Conservation (phyloP, 225 moss, liverwort and hornwort species). For the Lunularia cruciata region DNA sequence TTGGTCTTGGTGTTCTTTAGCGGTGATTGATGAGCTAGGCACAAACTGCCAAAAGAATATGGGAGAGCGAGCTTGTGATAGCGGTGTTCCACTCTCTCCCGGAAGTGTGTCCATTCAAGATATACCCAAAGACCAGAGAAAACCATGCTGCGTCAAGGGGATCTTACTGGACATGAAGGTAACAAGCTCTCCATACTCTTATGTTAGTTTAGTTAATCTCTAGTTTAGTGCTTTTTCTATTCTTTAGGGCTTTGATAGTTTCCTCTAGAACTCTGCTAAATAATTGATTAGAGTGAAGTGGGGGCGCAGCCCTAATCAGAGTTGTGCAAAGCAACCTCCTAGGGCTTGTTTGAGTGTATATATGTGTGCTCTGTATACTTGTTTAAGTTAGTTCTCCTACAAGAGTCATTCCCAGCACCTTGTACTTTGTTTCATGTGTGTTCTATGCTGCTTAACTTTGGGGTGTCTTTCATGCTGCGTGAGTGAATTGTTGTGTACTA, state of each 20-base stretch:
- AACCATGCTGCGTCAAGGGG: background rate
- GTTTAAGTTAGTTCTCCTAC: too few relatives aligned
- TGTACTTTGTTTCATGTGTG: too few relatives aligned
- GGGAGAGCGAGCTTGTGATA: slow-evolving; percentile 2
- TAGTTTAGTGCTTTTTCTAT: too few relatives aligned
- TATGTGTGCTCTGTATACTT: too few relatives aligned
- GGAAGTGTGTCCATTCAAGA: background rate
- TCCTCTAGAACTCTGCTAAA: background rate
- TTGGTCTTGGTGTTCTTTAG: background rate
- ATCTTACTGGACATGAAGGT: background rate
- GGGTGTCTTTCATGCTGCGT: too few relatives aligned
- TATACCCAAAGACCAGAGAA: background rate
- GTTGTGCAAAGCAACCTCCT: too few relatives aligned
- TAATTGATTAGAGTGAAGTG: background rate
- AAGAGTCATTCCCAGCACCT: too few relatives aligned
- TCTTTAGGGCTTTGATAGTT: too few relatives aligned
- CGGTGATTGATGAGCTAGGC: background rate
- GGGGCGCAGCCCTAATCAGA: too few relatives aligned
- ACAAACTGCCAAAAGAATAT: background rate
- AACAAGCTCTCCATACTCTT: too few relatives aligned
- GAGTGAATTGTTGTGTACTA: too few relatives aligned
- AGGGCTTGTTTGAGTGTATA: background rate
- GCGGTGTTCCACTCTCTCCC: background rate
- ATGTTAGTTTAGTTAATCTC: background rate
- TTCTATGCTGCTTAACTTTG: too few relatives aligned